Evolutionary conservation across 805 yeast genomes (phyloP).

Genomic region (Wickerhamiella domercqiae): DNA sequence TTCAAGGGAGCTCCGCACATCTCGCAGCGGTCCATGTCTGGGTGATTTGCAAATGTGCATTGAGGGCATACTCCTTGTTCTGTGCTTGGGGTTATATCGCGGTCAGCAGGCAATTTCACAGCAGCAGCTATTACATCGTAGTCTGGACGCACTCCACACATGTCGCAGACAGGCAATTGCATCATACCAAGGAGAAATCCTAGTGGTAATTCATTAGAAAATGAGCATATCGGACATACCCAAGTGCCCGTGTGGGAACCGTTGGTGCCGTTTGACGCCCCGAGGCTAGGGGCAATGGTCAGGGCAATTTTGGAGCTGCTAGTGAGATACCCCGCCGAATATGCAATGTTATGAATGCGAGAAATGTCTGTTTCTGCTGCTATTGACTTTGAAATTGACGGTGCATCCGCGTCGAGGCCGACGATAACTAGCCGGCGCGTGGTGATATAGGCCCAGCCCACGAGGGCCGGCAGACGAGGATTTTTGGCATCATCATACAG

Average conservation of each 20-base stretch:
- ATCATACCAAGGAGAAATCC: conserved; percentile 20
- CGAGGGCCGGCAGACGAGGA: conserved; percentile 33
- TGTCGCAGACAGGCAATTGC: conserved; percentile 34
- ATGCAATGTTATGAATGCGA: conserved; percentile 29
- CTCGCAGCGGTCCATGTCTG: conserved; percentile 64
- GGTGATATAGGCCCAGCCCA: conserved; percentile 69
- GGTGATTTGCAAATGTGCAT: conserved; percentile 77
- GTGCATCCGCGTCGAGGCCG: conserved; percentile 25
- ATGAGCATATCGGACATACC: conserved; percentile 87
- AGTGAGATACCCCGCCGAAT: conserved; percentile 42
- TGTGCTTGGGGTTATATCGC: neutral
- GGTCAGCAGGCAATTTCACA: conserved; percentile 1
- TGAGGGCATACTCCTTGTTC: conserved; percentile 29
- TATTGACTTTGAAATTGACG: conserved; percentile 8
- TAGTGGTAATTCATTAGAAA: conserved; percentile 34
- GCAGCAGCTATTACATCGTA: conserved; percentile 25
- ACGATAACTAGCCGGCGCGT: conserved; percentile 56
- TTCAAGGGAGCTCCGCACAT: conserved; percentile 57
- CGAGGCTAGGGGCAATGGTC: conserved; percentile 4
- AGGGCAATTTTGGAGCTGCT: conserved; percentile 65
- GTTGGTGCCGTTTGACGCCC: too few species aligned
- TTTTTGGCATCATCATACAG: conserved; percentile 60
- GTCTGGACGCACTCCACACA: conserved; percentile 46
- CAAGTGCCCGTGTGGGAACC: too few species aligned
- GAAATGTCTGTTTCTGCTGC: conserved; percentile 22